These are phyloP conservation scores for Colletotrichum siamense DNA, from an alignment of 2,329 filamentous ascomycete genomes.

Conservation along the genomic window DNA sequence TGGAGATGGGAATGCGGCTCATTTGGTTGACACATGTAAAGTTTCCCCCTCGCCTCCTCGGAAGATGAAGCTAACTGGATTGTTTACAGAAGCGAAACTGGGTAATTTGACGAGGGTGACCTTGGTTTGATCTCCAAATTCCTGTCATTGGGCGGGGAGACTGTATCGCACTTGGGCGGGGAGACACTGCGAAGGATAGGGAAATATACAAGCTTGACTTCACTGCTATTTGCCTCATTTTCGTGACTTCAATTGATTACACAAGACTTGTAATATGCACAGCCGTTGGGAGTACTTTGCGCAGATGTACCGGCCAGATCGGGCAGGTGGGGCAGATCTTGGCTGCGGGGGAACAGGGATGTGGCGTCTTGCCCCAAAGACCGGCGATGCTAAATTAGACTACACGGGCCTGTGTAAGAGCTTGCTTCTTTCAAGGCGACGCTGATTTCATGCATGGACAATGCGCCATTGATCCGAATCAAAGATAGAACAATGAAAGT, in stretches of 20 bases:
- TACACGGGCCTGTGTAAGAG: neutral
- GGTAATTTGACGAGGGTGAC: neutral
- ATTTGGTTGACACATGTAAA: constrained; percentile 3
- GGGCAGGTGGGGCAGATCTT: neutral
- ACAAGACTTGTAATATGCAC: neutral
- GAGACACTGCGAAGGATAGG: neutral
- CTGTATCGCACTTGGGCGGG: neutral
- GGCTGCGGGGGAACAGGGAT: neutral
- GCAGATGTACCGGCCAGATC: neutral
- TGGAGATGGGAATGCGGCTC: neutral
- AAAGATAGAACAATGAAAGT: neutral
- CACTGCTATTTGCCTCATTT: neutral
- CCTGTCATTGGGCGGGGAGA: neutral
- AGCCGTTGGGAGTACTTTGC: neutral
- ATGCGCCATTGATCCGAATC: neutral
- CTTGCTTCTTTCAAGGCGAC: neutral
- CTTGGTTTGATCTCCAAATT: neutral
- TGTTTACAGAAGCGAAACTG: neutral
- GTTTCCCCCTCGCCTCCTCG: neutral
- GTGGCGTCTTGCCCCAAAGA: neutral
- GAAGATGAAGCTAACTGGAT: neutral
- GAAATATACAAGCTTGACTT: neutral
- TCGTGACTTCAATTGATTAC: neutral
- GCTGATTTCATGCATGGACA: neutral
- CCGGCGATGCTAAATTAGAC: neutral